These are phyloP conservation scores for Nematodospora valgi DNA, from an alignment of 805 yeast species.

Conservation along the genomic window DNA sequence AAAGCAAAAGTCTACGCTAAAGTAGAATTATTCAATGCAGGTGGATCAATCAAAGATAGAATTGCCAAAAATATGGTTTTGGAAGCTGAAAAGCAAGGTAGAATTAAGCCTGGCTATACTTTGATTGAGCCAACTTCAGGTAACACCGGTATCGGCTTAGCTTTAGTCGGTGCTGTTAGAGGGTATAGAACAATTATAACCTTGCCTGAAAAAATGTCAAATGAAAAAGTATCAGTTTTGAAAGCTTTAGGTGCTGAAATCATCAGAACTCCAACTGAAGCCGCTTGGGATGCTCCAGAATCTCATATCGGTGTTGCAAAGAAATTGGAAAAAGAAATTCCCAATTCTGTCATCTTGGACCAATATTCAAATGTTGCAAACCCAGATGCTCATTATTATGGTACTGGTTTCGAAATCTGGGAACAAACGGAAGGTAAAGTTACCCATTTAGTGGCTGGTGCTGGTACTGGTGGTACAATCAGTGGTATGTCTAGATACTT, in stretches of 20 bases:
- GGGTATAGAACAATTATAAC: constrained; percentile 87
- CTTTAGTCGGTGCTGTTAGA: constrained; percentile 80
- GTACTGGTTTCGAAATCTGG: constrained; percentile 85
- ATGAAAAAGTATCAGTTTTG: constrained; percentile 82
- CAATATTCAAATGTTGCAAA: constrained; percentile 77
- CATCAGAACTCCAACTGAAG: constrained; percentile 87
- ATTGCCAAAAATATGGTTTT: constrained; percentile 84
- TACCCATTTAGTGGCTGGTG: constrained; percentile 81
- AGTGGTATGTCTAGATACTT: constrained; percentile 84
- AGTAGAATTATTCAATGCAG: constrained; percentile 81
- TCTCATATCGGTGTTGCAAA: constrained; percentile 87
- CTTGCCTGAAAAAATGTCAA: constrained; percentile 88
- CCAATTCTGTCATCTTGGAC: constrained; percentile 79
- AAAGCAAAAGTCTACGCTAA: constrained; percentile 71
- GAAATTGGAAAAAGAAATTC: constrained; percentile 76
- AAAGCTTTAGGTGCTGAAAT: constrained; percentile 90
- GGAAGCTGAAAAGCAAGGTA: constrained; percentile 75
- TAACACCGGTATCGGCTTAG: constrained; percentile 88
- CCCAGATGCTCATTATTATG: constrained; percentile 80
- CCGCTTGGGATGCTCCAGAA: constrained; percentile 91
- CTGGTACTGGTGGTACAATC: constrained; percentile 96
- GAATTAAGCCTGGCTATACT: constrained; percentile 81
- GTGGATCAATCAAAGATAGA: constrained; percentile 88
- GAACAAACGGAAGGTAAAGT: constrained; percentile 71
- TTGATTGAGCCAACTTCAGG: constrained; percentile 89